A percentile compares a stretch with the other conserved stretches of the same genome.
These are phyloP conservation scores for Narthecium ossifragum DNA, from an alignment of 106 monocot species.

Conservation along the genomic window DNA sequence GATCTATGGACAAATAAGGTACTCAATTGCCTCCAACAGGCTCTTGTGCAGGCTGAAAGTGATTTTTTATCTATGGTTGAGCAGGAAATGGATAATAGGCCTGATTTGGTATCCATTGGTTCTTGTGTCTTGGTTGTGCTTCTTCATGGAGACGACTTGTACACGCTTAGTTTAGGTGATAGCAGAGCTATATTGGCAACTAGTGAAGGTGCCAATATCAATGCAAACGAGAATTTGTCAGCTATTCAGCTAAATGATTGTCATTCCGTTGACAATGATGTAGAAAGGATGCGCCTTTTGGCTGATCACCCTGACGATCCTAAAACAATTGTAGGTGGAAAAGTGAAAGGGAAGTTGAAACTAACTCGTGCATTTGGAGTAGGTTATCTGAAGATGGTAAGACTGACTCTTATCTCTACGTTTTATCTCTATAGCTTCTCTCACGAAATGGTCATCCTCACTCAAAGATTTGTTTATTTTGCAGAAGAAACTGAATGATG, in stretches of 20 bases:
- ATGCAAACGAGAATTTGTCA: neutral
- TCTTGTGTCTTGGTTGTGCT: constrained; percentile 23
- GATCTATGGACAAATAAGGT: neutral
- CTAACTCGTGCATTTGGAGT: constrained; percentile 24
- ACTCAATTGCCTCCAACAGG: constrained; percentile 2
- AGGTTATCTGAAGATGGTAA: constrained; percentile 20
- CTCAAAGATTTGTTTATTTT: no score
- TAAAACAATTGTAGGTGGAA: constrained; percentile 8
- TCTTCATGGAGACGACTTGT: constrained; percentile 10
- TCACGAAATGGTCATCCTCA: no score
- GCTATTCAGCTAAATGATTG: constrained; percentile 9
- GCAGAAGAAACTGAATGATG: constrained; percentile 20
- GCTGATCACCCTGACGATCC: constrained; percentile 18
- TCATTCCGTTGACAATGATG: constrained; percentile 19
- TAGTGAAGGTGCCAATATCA: neutral
- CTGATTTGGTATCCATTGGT: constrained; percentile 17
- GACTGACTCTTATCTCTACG: no score
- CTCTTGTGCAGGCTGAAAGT: constrained; percentile 14
- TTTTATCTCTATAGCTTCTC: neutral
- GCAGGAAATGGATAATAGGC: constrained; percentile 16
- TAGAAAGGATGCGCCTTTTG: constrained; percentile 1
- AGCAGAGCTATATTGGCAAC: constrained; percentile 19
- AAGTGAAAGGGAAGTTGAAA: constrained; percentile 18
- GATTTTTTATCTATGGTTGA: constrained; percentile 22
- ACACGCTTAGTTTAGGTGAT: constrained; percentile 11